Percentiles rank a stretch among this genome's conserved stretches.
Conservation (phyloP, 169 alveolate species). For the Sarcocystis neurona region DNA sequence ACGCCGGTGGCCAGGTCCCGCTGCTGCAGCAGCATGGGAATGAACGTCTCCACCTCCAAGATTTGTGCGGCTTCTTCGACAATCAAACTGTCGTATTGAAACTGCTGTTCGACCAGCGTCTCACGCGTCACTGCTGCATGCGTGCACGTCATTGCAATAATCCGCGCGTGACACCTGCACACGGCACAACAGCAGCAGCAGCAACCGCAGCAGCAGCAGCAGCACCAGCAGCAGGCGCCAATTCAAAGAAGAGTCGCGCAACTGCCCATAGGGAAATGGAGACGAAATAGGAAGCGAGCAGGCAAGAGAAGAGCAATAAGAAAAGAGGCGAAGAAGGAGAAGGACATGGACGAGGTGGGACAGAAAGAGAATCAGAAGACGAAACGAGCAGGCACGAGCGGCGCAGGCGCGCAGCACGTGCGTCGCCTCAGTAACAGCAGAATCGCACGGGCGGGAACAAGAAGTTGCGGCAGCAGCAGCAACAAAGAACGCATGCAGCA, state of each 20-base stretch:
- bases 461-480: not conserved
- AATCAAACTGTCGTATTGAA: slow-evolving; percentile 82
- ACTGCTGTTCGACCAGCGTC: slow-evolving; percentile 74
- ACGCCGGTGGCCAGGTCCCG: slow-evolving; percentile 51
- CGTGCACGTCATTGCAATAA: slow-evolving; percentile 95
- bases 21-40: slow-evolving; percentile 88
- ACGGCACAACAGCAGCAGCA: slow-evolving; percentile 2
- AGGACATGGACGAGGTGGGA: too few species aligned
- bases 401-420: too few species aligned
- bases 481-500: not conserved
- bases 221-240: not conserved
- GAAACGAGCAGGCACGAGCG: too few species aligned
- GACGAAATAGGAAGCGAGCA: too few species aligned
- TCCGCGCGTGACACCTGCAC: slow-evolving; percentile 81
- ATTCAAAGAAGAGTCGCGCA: not conserved
- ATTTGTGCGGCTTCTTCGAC: slow-evolving; percentile 92
- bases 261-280: not conserved
- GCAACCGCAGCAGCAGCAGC: slow-evolving; percentile 27
- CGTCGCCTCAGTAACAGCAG: too few species aligned
- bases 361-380: too few species aligned
- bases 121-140: slow-evolving; percentile 92
- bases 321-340: too few species aligned
- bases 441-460: not conserved
- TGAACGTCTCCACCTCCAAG: slow-evolving; percentile 85
- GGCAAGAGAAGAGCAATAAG: too few species aligned